Evolutionary conservation across 106 monocot species (phyloP).

Genomic region (Amphibolis antarctica): DNA sequence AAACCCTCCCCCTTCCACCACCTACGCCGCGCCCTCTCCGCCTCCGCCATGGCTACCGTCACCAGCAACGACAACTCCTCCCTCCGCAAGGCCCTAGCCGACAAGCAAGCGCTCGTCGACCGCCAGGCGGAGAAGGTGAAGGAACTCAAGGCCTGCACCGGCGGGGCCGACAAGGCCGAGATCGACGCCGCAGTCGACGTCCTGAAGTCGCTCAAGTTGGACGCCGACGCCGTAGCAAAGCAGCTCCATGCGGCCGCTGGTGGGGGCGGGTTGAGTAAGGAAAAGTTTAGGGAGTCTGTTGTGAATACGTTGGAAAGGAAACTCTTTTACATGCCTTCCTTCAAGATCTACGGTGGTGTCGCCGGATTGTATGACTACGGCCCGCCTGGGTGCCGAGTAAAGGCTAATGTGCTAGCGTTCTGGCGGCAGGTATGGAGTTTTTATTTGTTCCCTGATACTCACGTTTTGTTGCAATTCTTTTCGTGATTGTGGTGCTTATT

Average conservation of each 20-base stretch:
- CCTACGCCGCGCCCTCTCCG: neutral
- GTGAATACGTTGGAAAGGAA: slow-evolving; percentile 76
- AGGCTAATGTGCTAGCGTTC: slow-evolving; percentile 77
- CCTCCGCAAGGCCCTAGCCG: slow-evolving; percentile 41
- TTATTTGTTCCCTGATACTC: neutral
- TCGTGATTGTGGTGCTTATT: neutral
- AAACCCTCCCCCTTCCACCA: slow-evolving; percentile 6
- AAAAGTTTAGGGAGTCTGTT: slow-evolving; percentile 50
- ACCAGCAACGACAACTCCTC: slow-evolving; percentile 24
- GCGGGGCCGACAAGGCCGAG: slow-evolving; percentile 18
- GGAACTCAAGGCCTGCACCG: slow-evolving; percentile 36
- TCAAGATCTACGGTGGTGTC: slow-evolving; percentile 94
- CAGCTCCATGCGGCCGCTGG: slow-evolving; percentile 34
- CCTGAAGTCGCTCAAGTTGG: slow-evolving; percentile 58
- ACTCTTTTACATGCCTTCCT: slow-evolving; percentile 79
- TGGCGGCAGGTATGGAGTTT: slow-evolving; percentile 73
- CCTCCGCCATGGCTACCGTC: neutral
- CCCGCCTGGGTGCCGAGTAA: slow-evolving; percentile 80
- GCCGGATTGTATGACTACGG: slow-evolving; percentile 93
- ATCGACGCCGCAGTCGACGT: slow-evolving; percentile 51
- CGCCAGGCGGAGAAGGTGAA: slow-evolving; percentile 48
- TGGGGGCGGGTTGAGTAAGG: slow-evolving; percentile 22
- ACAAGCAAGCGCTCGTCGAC: slow-evolving; percentile 40
- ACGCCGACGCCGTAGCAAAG: slow-evolving; percentile 30
- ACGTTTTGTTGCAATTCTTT: neutral